Evolutionary conservation across 257 asterid species (phyloP), one percentile per base, ranked within the genome.

Genomic region (Leptodermis oblonga): DNA sequence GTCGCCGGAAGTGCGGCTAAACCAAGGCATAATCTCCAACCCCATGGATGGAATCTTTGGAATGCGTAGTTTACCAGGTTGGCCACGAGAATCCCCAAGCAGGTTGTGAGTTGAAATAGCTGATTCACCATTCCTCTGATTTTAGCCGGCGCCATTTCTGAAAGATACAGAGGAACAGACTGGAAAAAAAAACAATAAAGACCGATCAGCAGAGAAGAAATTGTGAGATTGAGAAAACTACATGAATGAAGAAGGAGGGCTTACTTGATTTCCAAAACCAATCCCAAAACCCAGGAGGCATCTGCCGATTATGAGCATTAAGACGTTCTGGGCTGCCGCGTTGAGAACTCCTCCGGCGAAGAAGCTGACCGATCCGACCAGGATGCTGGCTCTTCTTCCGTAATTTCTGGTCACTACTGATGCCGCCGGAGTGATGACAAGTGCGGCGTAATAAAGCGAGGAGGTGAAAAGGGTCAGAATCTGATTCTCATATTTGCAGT

Each of bases 211-310:
- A 61, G 45, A 5, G 22, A 48, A 15, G 22, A 48, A 18, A 48
- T 3, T 15, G 53, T 48, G 53, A 48, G 53, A 48, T n/a, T n/a
- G n/a, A n/a, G n/a, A n/a, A n/a, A n/a, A n/a, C n/a, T n/a, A n/a
- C n/a, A n/a, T n/a, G n/a, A n/a, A 39, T 39, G 45, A 55, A 20
- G 14, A 26, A 25, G 20, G 28, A 36, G 6, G 64, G 53, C 82
- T 81, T 81, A 90, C 97, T 76, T 91, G 97, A 74, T 91, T 91
- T 20, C 95, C 94, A 49, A 91, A 91, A 43, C 96, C 97, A 70
- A 91, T 89, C 64, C 96, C 97, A 7, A 86, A 52, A n/a, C 96
- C 97, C 26, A 91, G 96, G 71, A 91, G 80, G 1, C 79, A 53
- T 46, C 97, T 79, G 17, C 97, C 97, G 7, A 91, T 37, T 28